Evolutionary conservation across 225 moss, liverwort and hornwort species (phyloP).

Genomic region (Bryum argenteum): DNA sequence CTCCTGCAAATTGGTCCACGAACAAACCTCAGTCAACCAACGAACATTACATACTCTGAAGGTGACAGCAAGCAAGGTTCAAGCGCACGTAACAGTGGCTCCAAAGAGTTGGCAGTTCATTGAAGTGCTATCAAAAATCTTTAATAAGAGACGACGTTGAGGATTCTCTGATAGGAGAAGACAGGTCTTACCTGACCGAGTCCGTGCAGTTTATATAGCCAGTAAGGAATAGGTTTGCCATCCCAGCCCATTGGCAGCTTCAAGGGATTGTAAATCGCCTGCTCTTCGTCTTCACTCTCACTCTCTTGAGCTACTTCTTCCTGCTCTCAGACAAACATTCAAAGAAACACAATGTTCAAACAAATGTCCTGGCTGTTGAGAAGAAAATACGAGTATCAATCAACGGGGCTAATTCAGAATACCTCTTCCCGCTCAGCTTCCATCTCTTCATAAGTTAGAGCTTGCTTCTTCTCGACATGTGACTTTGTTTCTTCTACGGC

Average conservation of each 20-base stretch:
- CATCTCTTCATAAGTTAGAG: conserved; percentile 93
- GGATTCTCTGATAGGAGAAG: conserved; percentile 5
- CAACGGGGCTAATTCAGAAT: conserved; percentile 19
- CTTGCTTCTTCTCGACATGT: conserved; percentile 91
- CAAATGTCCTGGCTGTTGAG: not conserved
- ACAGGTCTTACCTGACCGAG: conserved; percentile 72
- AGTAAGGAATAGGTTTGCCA: conserved; percentile 95
- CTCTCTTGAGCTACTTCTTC: conserved; percentile 92
- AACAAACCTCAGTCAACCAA: conserved; percentile 1
- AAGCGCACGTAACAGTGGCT: not conserved
- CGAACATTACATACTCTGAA: conserved; percentile 2
- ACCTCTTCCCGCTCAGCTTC: conserved; percentile 92
- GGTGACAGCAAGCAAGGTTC: conserved; percentile 2
- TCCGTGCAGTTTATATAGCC: conserved; percentile 93
- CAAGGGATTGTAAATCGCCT: conserved; percentile 90
- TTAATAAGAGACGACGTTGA: not conserved
- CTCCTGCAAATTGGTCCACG: conserved; percentile 56
- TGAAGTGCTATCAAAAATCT: not conserved
- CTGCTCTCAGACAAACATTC: conserved; percentile 44
- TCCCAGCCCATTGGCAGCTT: conserved; percentile 98
- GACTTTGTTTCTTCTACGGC: conserved; percentile 91
- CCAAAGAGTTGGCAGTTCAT: not conserved
- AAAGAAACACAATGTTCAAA: conserved; percentile 29
- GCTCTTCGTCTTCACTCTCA: conserved; percentile 96
- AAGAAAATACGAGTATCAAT: conserved; percentile 17